phyloP scores from a whole-genome alignment of 2,329 filamentous ascomycete species.

The Pseudocercospora pini-densiflorae region DNA sequence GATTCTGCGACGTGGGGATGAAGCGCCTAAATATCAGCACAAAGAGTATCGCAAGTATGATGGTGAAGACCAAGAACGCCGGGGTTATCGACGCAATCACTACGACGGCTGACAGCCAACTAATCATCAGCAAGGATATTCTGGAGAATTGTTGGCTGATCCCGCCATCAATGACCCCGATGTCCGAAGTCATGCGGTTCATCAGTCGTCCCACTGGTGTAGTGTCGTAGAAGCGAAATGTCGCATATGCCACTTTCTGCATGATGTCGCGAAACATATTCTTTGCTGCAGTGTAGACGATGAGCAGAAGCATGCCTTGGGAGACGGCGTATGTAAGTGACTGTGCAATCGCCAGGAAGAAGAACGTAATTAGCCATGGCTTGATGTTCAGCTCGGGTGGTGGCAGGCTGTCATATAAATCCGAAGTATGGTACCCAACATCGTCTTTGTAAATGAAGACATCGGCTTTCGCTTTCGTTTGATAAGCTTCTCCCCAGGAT shows the following conservation, averaged over 20 bases:
- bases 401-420: slow-evolving; percentile 61
- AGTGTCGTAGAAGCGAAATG: slow-evolving; percentile 88
- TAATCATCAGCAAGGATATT: slow-evolving; percentile 72
- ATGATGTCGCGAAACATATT: slow-evolving; percentile 75
- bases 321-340: slow-evolving; percentile 64
- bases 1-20: slow-evolving; percentile 79
- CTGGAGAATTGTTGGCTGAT: slow-evolving; percentile 74
- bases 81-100: slow-evolving; percentile 83
- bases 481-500: slow-evolving; percentile 81
- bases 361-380: slow-evolving; percentile 76
- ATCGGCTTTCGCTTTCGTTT: slow-evolving; percentile 32
- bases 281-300: slow-evolving; percentile 78
- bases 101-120: slow-evolving; percentile 72
- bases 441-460: slow-evolving; percentile 22
- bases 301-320: slow-evolving; percentile 71
- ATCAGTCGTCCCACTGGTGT: slow-evolving; percentile 88
- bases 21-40: slow-evolving; percentile 76
- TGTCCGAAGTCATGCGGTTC: slow-evolving; percentile 90
- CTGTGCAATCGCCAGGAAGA: slow-evolving; percentile 66
- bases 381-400: slow-evolving; percentile 68
- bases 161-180: slow-evolving; percentile 86
- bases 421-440: slow-evolving; percentile 26
- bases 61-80: slow-evolving; percentile 72
- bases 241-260: slow-evolving; percentile 74
- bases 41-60: slow-evolving; percentile 70